phyloP scores from a whole-genome alignment of 1,284 basidiomycete genomes.

The Malassezia equina region DNA sequence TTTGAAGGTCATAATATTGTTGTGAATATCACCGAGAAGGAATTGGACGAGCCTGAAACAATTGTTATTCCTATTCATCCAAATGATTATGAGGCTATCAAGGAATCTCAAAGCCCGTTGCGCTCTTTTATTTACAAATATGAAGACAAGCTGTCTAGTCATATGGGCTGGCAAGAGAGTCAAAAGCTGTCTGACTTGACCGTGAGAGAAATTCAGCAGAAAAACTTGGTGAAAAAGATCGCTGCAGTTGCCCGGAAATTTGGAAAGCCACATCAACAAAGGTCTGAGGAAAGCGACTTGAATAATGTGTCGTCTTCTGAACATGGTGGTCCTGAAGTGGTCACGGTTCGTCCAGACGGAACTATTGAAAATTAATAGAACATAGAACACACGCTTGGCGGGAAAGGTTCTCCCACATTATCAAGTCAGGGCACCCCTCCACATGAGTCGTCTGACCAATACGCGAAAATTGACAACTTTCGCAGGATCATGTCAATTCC shows the following conservation, averaged over 20 bases:
- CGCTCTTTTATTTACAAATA: background rate
- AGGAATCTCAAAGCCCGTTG: conserved; percentile 21
- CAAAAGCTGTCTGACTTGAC: background rate
- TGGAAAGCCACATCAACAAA: background rate
- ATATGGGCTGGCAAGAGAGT: background rate
- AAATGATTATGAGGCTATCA: conserved; percentile 25
- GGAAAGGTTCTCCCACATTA: no score
- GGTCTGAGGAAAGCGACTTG: background rate
- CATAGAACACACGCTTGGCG: background rate
- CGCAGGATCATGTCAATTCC: background rate
- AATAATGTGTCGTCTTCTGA: background rate
- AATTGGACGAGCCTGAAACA: conserved; percentile 30
- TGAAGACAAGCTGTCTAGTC: background rate
- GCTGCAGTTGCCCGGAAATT: background rate
- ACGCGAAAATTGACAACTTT: background rate
- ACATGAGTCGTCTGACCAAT: background rate
- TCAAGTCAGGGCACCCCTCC: background rate
- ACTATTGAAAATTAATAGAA: background rate
- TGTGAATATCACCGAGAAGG: conserved; percentile 33
- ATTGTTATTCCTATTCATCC: conserved; percentile 32
- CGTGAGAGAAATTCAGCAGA: background rate
- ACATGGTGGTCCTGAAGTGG: background rate
- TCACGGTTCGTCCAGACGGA: background rate
- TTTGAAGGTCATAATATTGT: conserved; percentile 41
- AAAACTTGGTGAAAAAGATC: background rate